Evolutionary conservation across 805 yeast genomes (phyloP).

Genomic region (Sungouiella blattae): DNA sequence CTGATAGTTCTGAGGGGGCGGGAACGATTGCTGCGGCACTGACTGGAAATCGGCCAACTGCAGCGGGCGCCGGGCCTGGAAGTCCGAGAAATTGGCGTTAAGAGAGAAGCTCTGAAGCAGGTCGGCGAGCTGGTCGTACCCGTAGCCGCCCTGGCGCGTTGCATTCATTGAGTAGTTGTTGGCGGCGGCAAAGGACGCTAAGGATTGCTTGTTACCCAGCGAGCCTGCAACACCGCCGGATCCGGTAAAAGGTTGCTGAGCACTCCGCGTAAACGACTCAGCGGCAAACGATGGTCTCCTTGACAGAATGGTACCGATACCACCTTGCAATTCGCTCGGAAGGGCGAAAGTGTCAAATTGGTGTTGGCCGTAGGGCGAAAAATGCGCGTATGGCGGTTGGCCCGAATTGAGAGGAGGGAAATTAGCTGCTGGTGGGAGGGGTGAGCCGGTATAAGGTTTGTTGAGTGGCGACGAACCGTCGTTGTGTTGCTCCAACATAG

Average conservation of each 20-base stretch:
- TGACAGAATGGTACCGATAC: slow-evolving; percentile 56
- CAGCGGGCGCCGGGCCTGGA: slow-evolving; percentile 42
- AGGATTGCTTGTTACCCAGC: slow-evolving; percentile 8
- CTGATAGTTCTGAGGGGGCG: slow-evolving; percentile 3
- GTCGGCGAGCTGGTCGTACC: slow-evolving; percentile 27
- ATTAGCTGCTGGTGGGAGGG: slow-evolving; percentile 2
- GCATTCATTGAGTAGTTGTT: slow-evolving; percentile 22
- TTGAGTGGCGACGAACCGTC: background rate
- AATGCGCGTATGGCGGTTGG: slow-evolving; percentile 1
- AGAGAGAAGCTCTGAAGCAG: slow-evolving; percentile 27
- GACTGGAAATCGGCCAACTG: slow-evolving; percentile 34
- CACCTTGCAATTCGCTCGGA: slow-evolving; percentile 63
- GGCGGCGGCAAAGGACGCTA: slow-evolving; percentile 28
- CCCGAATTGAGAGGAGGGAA: background rate
- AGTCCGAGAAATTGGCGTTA: slow-evolving; percentile 33
- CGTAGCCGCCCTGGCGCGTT: slow-evolving; percentile 5
- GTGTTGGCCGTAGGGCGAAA: background rate
- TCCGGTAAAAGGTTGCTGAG: slow-evolving; percentile 5
- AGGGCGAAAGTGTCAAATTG: slow-evolving; percentile 38
- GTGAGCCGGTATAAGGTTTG: background rate
- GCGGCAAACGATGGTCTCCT: slow-evolving; percentile 77
- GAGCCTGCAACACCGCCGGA: background rate
- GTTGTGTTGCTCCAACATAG: background rate
- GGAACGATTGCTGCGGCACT: slow-evolving; percentile 8
- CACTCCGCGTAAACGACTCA: slow-evolving; percentile 48